Evolutionary conservation across 1,284 basidiomycete species (phyloP).

Genomic region (Rhodotorula sp.): DNA sequence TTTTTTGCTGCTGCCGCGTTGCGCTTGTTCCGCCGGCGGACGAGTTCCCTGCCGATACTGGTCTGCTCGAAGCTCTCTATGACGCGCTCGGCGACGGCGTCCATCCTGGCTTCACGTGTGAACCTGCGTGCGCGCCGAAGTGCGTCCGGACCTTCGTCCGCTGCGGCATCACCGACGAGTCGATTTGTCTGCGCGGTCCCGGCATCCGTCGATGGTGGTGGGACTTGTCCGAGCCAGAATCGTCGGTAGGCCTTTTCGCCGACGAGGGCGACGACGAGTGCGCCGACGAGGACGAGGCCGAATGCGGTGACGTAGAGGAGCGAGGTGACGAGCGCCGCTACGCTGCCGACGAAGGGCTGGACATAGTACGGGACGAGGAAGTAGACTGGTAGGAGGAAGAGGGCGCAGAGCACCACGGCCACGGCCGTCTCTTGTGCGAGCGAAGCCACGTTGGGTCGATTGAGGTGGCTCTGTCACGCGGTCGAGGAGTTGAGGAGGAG

Average conservation of each 20-base stretch:
- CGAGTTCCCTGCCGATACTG: conserved; percentile 15
- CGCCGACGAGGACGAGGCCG: background rate
- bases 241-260: conserved; percentile 24
- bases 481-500: too few species aligned
- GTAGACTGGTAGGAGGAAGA: conserved; percentile 12
- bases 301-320: conserved; percentile 6
- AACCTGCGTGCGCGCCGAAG: conserved; percentile 4
- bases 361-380: conserved; percentile 19
- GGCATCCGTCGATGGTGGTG: background rate
- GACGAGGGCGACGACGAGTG: conserved; percentile 13
- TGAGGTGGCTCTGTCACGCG: background rate
- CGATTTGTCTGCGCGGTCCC: background rate
- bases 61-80: conserved; percentile 26
- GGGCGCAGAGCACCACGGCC: background rate
- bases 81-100: conserved; percentile 23
- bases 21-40: conserved; percentile 8
- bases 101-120: conserved; percentile 14
- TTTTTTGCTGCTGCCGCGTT: background rate
- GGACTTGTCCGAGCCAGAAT: conserved; percentile 1
- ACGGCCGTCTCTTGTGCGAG: background rate
- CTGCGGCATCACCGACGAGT: background rate
- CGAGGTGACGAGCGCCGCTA: conserved; percentile 4
- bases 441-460: conserved; percentile 2
- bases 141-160: conserved; percentile 3
- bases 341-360: background rate